Evolutionary conservation across 352 stramenopile species (phyloP).

Genomic region (Pythium brassicae): DNA sequence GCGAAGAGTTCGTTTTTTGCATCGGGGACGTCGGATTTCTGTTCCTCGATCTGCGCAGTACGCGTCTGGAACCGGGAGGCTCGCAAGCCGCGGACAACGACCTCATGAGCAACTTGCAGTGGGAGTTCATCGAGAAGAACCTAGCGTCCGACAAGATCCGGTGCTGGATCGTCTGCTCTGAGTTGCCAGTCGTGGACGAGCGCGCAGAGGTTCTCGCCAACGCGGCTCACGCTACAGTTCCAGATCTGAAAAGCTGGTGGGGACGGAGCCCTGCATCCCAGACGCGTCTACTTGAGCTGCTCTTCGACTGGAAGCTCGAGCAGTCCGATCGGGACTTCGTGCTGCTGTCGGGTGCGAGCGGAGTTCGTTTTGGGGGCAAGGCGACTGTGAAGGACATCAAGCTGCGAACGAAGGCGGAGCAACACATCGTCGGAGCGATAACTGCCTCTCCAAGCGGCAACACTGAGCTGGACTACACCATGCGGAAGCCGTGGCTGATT

Average conservation of each 20-base stretch:
- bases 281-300: conserved; percentile 33
- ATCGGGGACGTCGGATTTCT: conserved; percentile 45
- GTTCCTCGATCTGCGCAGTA: conserved; percentile 60
- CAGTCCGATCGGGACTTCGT: conserved; percentile 36
- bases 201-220: not conserved
- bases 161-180: conserved; percentile 44
- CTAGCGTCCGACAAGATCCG: conserved; percentile 27
- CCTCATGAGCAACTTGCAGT: conserved; percentile 52
- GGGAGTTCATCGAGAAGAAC: conserved; percentile 48
- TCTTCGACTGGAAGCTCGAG: conserved; percentile 76
- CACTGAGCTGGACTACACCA: not conserved
- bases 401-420: conserved; percentile 33
- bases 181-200: conserved; percentile 47
- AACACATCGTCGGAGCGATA: conserved; percentile 43
- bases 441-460: conserved; percentile 3
- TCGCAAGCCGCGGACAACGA: conserved; percentile 54
- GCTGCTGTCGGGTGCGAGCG: conserved; percentile 33
- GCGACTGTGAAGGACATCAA: conserved; percentile 42
- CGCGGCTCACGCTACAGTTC: not conserved
- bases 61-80: conserved; percentile 46
- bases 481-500: conserved; percentile 16
- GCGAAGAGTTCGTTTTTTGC: conserved; percentile 51
- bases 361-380: conserved; percentile 26
- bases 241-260: conserved; percentile 37
- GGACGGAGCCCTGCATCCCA: conserved; percentile 27